Percentiles rank a stretch among this genome's conserved stretches.
These are phyloP conservation scores for Gynochthodes officinalis DNA, from an alignment of 257 asterid species.

Conservation along the genomic window DNA sequence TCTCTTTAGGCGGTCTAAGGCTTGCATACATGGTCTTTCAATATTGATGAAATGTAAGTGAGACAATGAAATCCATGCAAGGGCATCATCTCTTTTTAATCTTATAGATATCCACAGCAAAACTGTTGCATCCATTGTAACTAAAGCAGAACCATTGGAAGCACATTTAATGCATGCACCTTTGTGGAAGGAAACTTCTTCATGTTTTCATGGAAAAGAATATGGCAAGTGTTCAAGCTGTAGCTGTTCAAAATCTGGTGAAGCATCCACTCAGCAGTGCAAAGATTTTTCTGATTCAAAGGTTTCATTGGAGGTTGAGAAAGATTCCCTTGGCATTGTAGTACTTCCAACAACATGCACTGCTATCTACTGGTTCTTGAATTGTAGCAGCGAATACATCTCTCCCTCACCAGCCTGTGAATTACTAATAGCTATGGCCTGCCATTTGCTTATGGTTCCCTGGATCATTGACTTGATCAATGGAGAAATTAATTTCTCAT, in stretches of 20 bases:
- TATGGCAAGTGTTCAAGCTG: constrained; percentile 45
- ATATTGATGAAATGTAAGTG: constrained; percentile 80
- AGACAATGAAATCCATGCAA: constrained; percentile 77
- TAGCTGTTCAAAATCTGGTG: constrained; percentile 44
- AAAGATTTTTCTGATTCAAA: constrained; percentile 40
- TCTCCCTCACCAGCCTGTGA: too few relatives aligned
- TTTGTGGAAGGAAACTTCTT: constrained; percentile 37
- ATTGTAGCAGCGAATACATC: too few relatives aligned
- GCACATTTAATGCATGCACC: constrained; percentile 70
- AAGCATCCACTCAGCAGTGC: constrained; percentile 41
- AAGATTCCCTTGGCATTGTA: too few relatives aligned
- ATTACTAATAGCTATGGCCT: too few relatives aligned
- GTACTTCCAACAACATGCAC: too few relatives aligned
- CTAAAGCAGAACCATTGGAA: constrained; percentile 95
- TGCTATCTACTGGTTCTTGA: too few relatives aligned
- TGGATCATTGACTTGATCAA: too few relatives aligned
- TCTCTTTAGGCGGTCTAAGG: constrained; percentile 89
- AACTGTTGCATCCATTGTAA: constrained; percentile 84
- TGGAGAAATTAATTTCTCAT: too few relatives aligned
- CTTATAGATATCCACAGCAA: constrained; percentile 92
- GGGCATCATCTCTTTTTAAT: constrained; percentile 89
- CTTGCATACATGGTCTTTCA: constrained; percentile 91
- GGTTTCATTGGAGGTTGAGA: constrained; percentile 33
- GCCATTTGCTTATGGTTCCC: too few relatives aligned
- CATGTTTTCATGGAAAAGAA: constrained; percentile 59